Evolutionary conservation across 176 grass and related monocot genomes (phyloP).

Genomic region (Oryza brachyantha): DNA sequence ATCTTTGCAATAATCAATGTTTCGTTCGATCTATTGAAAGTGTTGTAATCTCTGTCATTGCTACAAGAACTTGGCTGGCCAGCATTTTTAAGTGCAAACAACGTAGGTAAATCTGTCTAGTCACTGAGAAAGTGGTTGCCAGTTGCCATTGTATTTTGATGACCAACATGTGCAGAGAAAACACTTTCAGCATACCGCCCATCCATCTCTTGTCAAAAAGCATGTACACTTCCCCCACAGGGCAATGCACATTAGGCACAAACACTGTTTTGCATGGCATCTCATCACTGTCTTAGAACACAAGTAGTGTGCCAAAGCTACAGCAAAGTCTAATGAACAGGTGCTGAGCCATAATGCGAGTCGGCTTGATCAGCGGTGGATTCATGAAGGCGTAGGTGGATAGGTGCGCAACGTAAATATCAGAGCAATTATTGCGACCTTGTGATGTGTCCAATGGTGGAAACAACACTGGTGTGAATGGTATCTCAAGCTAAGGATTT

Average conservation of each 20-base stretch:
- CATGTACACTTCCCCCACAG: not conserved
- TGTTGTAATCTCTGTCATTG: not conserved
- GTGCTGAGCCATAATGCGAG: not conserved
- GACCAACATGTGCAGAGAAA: not conserved
- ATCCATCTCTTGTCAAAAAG: not conserved
- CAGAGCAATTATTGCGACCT: slow-evolving; percentile 2
- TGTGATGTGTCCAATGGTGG: not conserved
- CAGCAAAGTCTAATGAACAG: not conserved
- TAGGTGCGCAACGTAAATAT: not conserved
- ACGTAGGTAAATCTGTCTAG: not conserved
- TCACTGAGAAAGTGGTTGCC: not conserved
- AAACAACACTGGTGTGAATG: not conserved
- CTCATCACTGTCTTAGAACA: not conserved
- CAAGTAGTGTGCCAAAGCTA: not conserved
- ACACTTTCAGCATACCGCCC: not conserved
- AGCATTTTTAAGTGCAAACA: not conserved
- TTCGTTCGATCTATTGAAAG: no score
- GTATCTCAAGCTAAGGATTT: not conserved
- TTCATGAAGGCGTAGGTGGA: not conserved
- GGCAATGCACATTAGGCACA: not conserved
- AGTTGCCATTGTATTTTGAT: not conserved
- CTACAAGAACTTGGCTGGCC: not conserved
- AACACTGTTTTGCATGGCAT: not conserved
- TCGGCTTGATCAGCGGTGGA: not conserved
- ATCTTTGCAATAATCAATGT: no score